Conservation (phyloP, 805 yeast genomes). For the Saccharomyces kudriavzevii region DNA sequence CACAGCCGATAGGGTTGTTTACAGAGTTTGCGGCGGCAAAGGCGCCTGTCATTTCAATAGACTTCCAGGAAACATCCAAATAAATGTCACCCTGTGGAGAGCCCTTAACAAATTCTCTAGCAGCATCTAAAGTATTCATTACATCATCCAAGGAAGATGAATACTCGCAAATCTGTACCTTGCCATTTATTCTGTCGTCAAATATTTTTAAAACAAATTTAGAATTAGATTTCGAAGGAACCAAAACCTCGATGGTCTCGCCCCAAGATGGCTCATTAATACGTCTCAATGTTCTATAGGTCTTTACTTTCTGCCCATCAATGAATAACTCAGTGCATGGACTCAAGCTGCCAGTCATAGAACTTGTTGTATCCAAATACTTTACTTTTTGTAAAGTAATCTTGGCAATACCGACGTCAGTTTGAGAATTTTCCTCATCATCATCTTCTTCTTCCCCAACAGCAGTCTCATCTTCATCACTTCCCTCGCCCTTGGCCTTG, state of each 20-base stretch:
- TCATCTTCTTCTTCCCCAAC: constrained; percentile 11
- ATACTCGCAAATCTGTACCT: constrained; percentile 45
- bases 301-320: constrained; percentile 47
- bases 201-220: constrained; percentile 48
- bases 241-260: constrained; percentile 50
- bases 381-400: constrained; percentile 53
- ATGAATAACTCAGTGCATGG: constrained; percentile 63
- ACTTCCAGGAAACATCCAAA: constrained; percentile 61
- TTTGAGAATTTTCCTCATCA: constrained; percentile 36
- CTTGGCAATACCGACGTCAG: constrained; percentile 71
- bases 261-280: constrained; percentile 71
- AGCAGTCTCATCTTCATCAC: constrained; percentile 10
- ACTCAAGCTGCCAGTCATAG: constrained; percentile 40
- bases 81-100: constrained; percentile 48
- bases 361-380: constrained; percentile 44
- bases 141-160: constrained; percentile 42
- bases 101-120: constrained; percentile 41
- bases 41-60: constrained; percentile 48
- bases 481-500: constrained; percentile 4
- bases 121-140: constrained; percentile 36
- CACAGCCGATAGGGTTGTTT: constrained; percentile 52
- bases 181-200: constrained; percentile 45
- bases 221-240: constrained; percentile 53
- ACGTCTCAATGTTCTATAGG: constrained; percentile 54
- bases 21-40: constrained; percentile 36